Percentiles rank a stretch among this genome's conserved stretches.
Conservation (phyloP, 305 asterid species). For the Solanum hybrid region DNA sequence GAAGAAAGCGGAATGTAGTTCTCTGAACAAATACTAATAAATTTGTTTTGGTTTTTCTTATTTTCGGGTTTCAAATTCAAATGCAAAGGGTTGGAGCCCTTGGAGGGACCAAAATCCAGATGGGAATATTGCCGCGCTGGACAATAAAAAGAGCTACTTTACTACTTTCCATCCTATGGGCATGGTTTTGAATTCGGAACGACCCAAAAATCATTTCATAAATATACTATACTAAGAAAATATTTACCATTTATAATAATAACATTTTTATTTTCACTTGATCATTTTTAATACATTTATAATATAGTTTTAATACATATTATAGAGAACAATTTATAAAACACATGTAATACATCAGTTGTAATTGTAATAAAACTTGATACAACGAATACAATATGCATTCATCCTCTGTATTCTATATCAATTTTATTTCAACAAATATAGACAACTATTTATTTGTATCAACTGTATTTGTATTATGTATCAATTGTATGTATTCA, state of each 20-base stretch:
- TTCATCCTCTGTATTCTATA: background rate
- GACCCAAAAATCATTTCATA: background rate
- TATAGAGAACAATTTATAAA: background rate
- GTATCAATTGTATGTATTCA: background rate
- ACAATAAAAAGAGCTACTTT: background rate
- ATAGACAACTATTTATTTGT: background rate
- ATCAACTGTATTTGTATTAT: background rate
- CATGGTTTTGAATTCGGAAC: background rate
- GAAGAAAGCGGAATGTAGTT: background rate
- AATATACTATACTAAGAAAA: too few relatives aligned
- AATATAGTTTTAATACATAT: too few relatives aligned
- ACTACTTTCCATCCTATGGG: background rate
- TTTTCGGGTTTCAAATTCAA: constrained; percentile 42
- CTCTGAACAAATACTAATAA: background rate
- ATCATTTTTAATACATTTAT: too few relatives aligned
- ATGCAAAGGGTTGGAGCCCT: constrained; percentile 17
- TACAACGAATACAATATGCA: background rate
- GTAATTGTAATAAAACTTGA: background rate
- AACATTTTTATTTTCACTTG: too few relatives aligned
- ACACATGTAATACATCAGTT: background rate
- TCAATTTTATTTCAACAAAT: background rate
- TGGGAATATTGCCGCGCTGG: constrained; percentile 9
- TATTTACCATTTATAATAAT: too few relatives aligned
- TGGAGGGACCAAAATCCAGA: constrained; percentile 15
- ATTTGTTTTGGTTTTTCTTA: background rate